phyloP scores from a whole-genome alignment of 345 rosid species.

The Capsella bursapastoris region DNA sequence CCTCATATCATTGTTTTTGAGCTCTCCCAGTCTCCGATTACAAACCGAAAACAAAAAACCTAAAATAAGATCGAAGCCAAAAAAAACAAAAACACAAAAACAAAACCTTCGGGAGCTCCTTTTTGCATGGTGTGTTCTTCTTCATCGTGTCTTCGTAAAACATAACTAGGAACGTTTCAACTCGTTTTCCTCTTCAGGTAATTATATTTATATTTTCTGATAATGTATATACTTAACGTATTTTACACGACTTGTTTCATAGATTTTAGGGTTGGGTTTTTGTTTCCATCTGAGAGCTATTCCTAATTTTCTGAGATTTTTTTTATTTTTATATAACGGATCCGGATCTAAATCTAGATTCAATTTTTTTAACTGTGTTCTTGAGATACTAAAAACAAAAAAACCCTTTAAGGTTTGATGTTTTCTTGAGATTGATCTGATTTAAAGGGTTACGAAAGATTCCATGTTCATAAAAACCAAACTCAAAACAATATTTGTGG shows the following conservation, averaged over 20 bases:
- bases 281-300: not conserved
- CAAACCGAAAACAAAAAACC: constrained; percentile 18
- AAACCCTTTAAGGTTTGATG: too few species aligned
- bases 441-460: not conserved
- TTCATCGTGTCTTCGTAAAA: constrained; percentile 31
- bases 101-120: constrained; percentile 21
- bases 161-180: constrained; percentile 38
- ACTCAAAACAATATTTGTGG: not conserved
- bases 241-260: not conserved
- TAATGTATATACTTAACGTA: not conserved
- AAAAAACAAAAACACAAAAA: not conserved
- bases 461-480: not conserved
- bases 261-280: not conserved
- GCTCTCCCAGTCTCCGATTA: constrained; percentile 34
- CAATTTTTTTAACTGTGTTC: not conserved
- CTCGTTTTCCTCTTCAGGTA: constrained; percentile 44
- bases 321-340: not conserved
- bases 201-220: not conserved
- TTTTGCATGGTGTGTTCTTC: constrained; percentile 35
- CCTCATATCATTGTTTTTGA: constrained; percentile 22
- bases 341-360: constrained; percentile 27
- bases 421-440: constrained; percentile 5
- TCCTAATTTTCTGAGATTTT: not conserved
- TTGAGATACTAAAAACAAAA: too few species aligned
- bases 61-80: constrained; percentile 18